Evolutionary conservation across 345 rosid genomes (phyloP), one percentile per base, ranked within the genome.

Genomic region (Balakata baccata): DNA sequence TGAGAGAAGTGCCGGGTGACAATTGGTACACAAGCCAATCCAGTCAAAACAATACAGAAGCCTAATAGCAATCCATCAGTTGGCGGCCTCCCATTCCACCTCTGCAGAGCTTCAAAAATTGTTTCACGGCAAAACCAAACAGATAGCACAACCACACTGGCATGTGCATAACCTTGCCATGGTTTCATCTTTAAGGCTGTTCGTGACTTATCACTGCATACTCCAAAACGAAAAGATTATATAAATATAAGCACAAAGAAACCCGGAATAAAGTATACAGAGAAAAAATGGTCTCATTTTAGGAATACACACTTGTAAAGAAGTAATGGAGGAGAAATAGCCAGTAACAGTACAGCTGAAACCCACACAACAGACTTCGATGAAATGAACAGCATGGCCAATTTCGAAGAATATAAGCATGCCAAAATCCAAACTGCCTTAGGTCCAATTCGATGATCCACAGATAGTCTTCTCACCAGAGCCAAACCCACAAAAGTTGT

Each of bases 71-170:
- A 86, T 81, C 96, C 94, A 87, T 93, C 99, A 69, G 97, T 88
- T 17, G 99, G 98, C 66, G 92, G 71, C 84, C 94, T 89, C 69
- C 98, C 97, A 71, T 88, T 79, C 99, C 98, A 95, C 99, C 96
- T 89, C 52, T 92, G 99, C 18, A 95, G 86, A 54, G 94, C 98
- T 82, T 95, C 98, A 81, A 93, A 95, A 71, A 93, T 91, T 39
- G 98, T 90, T 85, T 93, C 99, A 64, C 98, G 94, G 86, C 92
- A 92, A 77, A 91, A 85, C 98, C 98, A 95, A 68, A 95, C 93
- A 5, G 98, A 88, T 56, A 93, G 59, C 68, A 93, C 86, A 83
- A 95, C 92, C 74, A 95, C 93, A 63, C 76, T 60, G 43, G 93
- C 94, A 83, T 95, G 99, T 25, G 79, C 85, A 84, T 91, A 95